Evolutionary conservation across 768 basidiomycete genomes (phyloP), one percentile per base, ranked within the genome.

Genomic region (Termitomyces sp.): DNA sequence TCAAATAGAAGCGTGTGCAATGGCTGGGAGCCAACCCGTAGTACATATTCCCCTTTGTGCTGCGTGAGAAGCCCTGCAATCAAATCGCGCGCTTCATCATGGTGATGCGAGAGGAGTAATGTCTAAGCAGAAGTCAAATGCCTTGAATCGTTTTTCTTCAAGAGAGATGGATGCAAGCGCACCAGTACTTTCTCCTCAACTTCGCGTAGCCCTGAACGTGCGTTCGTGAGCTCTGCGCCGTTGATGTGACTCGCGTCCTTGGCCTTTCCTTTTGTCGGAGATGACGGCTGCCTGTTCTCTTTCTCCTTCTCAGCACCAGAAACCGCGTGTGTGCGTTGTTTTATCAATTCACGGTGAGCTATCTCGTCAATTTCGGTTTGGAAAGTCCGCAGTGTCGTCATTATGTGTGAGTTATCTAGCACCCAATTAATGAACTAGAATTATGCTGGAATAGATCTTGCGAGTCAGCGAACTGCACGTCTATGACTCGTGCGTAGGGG

Each of bases 331-430:
- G 71, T 69, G 41, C 87, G 81, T 62, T 90, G 85, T 69, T 81
- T 89, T 32, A 78, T 72, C 46, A 83, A 72, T 70, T 90, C 88
- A 51, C 85, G 82, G 63, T 80, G 76, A 57, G 84, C 83, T 65
- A 91, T 87, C 62, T 88, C 82, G 60, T 91, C 85, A 60, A 92
- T 92, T 71, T 90, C 88, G 64, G 72, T 79, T 70, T 92, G 90
- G 64, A 87, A 86, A 16, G 78, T 79, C 40, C 81, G 79, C 63
- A 86, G 70, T 55, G 74, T 81, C 16, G 82, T 77, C 82, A 83
- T 83, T 70, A 45, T 53, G 14, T 44, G 28, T 40, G 60, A 55
- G 24, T 26, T 16, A 4, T 38, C 9, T 51, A 13, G 26, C 57
- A 10, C 13, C 13, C 26, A 32, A 24, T 18, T 0, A 24, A 38